These are phyloP conservation scores for Rhododendron mucronatum DNA, from an alignment of 148 eudicot species.

Conservation along the genomic window DNA sequence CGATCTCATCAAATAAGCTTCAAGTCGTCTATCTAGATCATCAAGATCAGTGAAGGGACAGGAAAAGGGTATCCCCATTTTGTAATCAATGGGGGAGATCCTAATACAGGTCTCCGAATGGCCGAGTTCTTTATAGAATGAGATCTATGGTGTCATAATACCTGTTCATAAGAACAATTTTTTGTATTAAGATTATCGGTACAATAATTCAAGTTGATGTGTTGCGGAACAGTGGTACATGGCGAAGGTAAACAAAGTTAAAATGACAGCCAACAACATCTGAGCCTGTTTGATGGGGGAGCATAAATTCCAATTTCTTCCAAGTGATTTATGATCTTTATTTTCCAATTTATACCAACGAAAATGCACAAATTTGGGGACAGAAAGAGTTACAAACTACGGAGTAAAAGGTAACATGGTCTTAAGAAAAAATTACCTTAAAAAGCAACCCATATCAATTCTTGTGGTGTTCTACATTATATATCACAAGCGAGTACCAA, in stretches of 20 bases:
- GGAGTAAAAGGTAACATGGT: background rate
- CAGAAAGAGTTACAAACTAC: background rate
- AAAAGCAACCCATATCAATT: background rate
- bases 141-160: slow-evolving; percentile 4
- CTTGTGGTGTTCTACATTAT: background rate
- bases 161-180: slow-evolving; percentile 9
- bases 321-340: background rate
- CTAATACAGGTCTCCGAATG: background rate
- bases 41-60: slow-evolving; percentile 22
- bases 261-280: background rate
- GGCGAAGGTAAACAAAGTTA: background rate
- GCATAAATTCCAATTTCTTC: background rate
- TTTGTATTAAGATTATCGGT: background rate
- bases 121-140: background rate
- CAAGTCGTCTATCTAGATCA: slow-evolving; percentile 23
- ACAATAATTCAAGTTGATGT: background rate
- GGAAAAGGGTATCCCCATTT: slow-evolving; percentile 35
- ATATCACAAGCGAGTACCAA: background rate
- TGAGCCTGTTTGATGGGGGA: background rate
- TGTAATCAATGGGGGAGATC: background rate
- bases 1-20: slow-evolving; percentile 25
- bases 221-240: background rate
- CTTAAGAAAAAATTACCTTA: background rate
- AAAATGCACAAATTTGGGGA: background rate
- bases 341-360: background rate